Evolutionary conservation across 345 rosid species (phyloP).

Genomic region (Capsella bursapastoris): DNA sequence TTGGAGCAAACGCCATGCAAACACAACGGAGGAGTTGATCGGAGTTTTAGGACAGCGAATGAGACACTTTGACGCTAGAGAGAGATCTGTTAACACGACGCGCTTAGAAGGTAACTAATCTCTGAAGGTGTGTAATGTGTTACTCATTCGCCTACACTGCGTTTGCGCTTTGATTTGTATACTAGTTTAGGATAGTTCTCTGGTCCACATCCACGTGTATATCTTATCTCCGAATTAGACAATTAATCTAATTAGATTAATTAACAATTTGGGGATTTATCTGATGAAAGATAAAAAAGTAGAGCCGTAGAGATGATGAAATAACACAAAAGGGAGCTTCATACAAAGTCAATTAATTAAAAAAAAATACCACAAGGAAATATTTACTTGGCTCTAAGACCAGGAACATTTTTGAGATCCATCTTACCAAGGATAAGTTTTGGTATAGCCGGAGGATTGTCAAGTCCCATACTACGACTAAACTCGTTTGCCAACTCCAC

Average conservation of each 20-base stretch:
- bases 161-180: neutral
- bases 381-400: slow-evolving; percentile 70
- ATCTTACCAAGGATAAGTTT: slow-evolving; percentile 80
- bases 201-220: slow-evolving; percentile 21
- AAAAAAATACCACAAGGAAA: neutral
- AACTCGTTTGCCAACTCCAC: slow-evolving; percentile 95
- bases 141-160: slow-evolving; percentile 9
- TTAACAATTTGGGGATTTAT: too few species aligned
- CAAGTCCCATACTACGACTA: slow-evolving; percentile 94
- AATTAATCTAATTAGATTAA: too few species aligned
- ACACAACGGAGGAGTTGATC: slow-evolving; percentile 31
- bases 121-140: slow-evolving; percentile 9
- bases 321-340: neutral
- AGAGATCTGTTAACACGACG: slow-evolving; percentile 11
- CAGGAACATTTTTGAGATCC: slow-evolving; percentile 90
- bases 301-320: neutral
- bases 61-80: neutral
- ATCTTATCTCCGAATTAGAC: slow-evolving; percentile 26
- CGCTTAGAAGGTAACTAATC: neutral
- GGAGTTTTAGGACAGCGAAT: slow-evolving; percentile 17
- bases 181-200: too few species aligned
- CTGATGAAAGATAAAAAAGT: too few species aligned
- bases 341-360: neutral
- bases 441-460: slow-evolving; percentile 83
- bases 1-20: slow-evolving; percentile 43